Evolutionary conservation across 805 yeast species (phyloP).

Genomic region (Suhomyces faveliae): DNA sequence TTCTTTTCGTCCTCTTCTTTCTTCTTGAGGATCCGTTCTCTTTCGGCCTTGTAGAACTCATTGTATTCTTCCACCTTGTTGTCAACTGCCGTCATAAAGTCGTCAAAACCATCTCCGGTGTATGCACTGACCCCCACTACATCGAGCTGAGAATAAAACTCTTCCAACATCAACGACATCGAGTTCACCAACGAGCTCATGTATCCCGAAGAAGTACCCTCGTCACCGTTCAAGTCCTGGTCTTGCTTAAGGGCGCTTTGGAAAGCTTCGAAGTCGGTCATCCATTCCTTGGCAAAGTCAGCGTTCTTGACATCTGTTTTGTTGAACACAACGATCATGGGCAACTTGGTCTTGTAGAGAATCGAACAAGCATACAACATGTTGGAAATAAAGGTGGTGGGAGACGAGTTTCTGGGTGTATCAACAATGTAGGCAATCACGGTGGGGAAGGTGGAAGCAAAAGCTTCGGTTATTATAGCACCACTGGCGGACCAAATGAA

Average conservation of each 20-base stretch:
- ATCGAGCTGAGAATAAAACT: conserved; percentile 89
- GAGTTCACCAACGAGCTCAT: conserved; percentile 93
- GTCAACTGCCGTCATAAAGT: conserved; percentile 80
- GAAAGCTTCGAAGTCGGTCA: conserved; percentile 92
- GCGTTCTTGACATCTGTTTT: conserved; percentile 88
- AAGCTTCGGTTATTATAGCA: conserved; percentile 91
- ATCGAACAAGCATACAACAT: conserved; percentile 98
- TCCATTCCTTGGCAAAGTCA: conserved; percentile 91
- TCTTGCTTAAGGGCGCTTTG: conserved; percentile 72
- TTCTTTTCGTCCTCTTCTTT: conserved; percentile 73
- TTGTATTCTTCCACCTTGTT: conserved; percentile 85
- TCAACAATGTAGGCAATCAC: conserved; percentile 94
- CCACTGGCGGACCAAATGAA: conserved; percentile 99
- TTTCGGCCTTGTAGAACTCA: conserved; percentile 76
- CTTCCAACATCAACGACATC: conserved; percentile 94
- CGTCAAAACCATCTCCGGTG: conserved; percentile 94
- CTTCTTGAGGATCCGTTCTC: conserved; percentile 75
- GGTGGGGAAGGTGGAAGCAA: conserved; percentile 94
- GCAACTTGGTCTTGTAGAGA: conserved; percentile 90
- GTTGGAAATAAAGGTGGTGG: conserved; percentile 96
- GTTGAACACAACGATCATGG: conserved; percentile 95
- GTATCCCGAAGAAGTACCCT: conserved; percentile 71
- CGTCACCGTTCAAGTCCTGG: conserved; percentile 63
- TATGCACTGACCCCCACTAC: conserved; percentile 89
- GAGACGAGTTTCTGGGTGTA: conserved; percentile 91